Evolutionary conservation across 2,329 filamentous ascomycete species (phyloP), one percentile per base, ranked within the genome.

Genomic region (Aspergillus awamori): DNA sequence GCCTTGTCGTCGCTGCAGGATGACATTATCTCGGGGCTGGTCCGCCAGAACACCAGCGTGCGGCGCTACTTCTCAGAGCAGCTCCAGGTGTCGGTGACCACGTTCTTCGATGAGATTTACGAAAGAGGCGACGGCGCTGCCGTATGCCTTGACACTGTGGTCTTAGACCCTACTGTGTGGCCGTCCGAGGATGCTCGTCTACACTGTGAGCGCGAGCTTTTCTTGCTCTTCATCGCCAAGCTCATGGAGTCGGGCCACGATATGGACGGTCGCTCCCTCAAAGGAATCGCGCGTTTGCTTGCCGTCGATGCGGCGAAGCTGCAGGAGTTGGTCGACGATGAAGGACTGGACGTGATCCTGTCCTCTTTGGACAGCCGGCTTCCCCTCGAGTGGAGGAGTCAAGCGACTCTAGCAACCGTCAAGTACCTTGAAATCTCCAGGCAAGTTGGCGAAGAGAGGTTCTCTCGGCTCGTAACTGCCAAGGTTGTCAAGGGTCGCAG

Each of bases 201-300:
- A 15, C 76, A 79, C 56, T 81, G 79, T 64, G 79, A 82, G 65
- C 75, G 75, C 58, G 80, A 82, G 63, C 74, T 82, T 5, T 82
- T 83, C 61, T 79, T 79, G 70, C 86, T 96, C 60, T 88, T 94
- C 67, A 87, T 97, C 67, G 93, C 93, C 24, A 90, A 91, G 70
- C 82, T 97, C 68, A 96, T 97, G 88, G 92, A 96, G 74, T 92
- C 92, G 48, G 93, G 92, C 57, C 87, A 93, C 69, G 92, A 97
- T 59, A 76, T 86, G 62, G 84, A 86, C 39, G 85, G 85, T 48
- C 81, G 85, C 51, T 83, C 86, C 4, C 82, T 89, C 75, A 85
- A 86, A 69, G 83, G 83, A 49, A 83, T 89, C 43, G 83, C 86
- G 5, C 81, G 85, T 53, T 76, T 88, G 15, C 79, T 89, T 30